Evolutionary conservation across 805 yeast species (phyloP).

Genomic region (Candida endomychidarum): DNA sequence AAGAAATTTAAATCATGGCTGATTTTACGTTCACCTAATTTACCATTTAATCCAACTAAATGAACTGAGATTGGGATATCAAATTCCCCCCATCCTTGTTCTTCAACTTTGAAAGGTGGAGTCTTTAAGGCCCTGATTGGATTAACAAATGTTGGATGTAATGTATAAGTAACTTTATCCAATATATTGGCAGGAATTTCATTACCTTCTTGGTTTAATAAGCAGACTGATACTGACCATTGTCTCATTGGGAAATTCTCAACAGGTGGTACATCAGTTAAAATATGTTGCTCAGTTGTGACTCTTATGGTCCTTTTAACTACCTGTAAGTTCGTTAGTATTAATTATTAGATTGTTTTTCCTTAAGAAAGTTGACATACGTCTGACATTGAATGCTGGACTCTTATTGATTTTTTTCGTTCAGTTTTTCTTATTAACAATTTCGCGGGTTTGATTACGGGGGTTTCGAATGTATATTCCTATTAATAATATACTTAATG

Average conservation of each 20-base stretch:
- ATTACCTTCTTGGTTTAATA: slow-evolving; percentile 77
- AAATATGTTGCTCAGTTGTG: slow-evolving; percentile 79
- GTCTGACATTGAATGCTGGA: slow-evolving; percentile 13
- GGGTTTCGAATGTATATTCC: neutral
- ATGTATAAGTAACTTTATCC: slow-evolving; percentile 88
- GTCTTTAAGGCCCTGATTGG: slow-evolving; percentile 80
- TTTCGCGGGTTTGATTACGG: neutral
- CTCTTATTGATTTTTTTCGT: slow-evolving; percentile 4
- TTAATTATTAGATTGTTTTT: neutral
- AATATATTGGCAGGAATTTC: slow-evolving; percentile 84
- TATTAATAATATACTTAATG: neutral
- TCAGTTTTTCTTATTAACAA: slow-evolving; percentile 7
- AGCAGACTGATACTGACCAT: slow-evolving; percentile 79
- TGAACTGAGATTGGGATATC: slow-evolving; percentile 80
- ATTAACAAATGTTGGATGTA: slow-evolving; percentile 93
- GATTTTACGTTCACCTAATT: slow-evolving; percentile 83
- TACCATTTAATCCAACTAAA: slow-evolving; percentile 60
- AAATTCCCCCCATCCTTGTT: slow-evolving; percentile 98
- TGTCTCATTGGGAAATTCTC: slow-evolving; percentile 93
- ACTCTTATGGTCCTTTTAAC: slow-evolving; percentile 86
- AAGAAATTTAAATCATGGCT: slow-evolving; percentile 87
- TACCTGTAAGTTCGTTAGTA: slow-evolving; percentile 28
- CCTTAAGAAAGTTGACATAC: slow-evolving; percentile 11
- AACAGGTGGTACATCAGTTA: slow-evolving; percentile 78
- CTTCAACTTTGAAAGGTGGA: slow-evolving; percentile 84